phyloP scores from a whole-genome alignment of 495 filamentous ascomycete genomes.

The Annulohypoxylon nitens region DNA sequence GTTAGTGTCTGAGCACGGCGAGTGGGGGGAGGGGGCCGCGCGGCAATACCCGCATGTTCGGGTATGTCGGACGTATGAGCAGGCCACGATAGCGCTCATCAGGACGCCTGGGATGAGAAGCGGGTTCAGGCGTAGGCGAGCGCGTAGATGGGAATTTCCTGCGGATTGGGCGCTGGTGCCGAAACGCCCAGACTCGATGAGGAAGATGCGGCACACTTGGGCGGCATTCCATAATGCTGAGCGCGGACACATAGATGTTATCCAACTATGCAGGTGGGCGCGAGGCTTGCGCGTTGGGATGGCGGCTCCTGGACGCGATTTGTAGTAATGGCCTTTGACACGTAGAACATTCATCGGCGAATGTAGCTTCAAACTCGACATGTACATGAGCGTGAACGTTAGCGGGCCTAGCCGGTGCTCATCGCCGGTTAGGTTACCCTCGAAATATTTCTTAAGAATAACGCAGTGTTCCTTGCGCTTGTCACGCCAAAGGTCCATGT shows the following conservation, averaged over 20 bases:
- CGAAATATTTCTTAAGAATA: slow-evolving; percentile 26
- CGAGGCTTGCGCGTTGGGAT: slow-evolving; percentile 44
- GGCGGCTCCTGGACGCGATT: slow-evolving; percentile 33
- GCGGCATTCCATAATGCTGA: slow-evolving; percentile 47
- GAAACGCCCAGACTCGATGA: slow-evolving; percentile 26
- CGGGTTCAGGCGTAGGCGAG: slow-evolving; percentile 47
- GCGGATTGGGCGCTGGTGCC: background rate
- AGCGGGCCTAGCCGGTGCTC: slow-evolving; percentile 39
- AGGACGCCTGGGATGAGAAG: slow-evolving; percentile 46
- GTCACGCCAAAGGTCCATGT: slow-evolving; percentile 42
- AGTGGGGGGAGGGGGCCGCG: background rate
- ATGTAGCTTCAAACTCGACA: slow-evolving; percentile 48
- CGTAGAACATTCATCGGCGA: slow-evolving; percentile 49
- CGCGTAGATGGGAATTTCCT: background rate
- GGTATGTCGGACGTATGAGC: slow-evolving; percentile 47
- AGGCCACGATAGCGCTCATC: slow-evolving; percentile 52
- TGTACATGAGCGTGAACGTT: slow-evolving; percentile 49
- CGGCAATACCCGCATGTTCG: slow-evolving; percentile 45
- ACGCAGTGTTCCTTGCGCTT: slow-evolving; percentile 37
- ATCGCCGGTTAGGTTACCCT: background rate
- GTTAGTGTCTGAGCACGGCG: background rate
- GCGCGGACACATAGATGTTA: slow-evolving; percentile 40
- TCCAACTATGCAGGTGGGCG: slow-evolving; percentile 48
- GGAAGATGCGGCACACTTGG: slow-evolving; percentile 47
- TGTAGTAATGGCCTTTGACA: slow-evolving; percentile 41